A percentile compares a stretch with the other conserved stretches of the same genome.
Evolutionary conservation across 2,329 filamentous ascomycete genomes (phyloP).

Genomic region (Drechslerella coelobrocha): DNA sequence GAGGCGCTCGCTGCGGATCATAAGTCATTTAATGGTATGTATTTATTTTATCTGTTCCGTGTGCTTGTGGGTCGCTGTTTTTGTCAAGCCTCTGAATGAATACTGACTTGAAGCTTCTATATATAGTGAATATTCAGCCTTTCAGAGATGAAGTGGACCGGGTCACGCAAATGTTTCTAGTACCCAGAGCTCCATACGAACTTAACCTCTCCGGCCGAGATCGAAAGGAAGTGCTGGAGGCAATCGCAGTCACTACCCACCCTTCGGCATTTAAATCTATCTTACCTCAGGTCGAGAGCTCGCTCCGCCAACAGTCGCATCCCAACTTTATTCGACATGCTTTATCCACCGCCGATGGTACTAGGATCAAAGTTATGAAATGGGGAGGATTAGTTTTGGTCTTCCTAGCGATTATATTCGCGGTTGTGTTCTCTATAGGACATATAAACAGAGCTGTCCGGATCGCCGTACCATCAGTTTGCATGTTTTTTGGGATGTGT

Average conservation of each 20-base stretch:
- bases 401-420: constrained; percentile 21
- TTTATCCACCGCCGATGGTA: constrained; percentile 78
- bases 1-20: not conserved
- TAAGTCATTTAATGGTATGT: not conserved
- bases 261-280: constrained; percentile 73
- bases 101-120: not conserved
- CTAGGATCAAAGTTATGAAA: constrained; percentile 64
- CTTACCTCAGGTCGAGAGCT: constrained; percentile 69
- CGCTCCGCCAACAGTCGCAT: constrained; percentile 75
- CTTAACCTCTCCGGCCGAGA: constrained; percentile 75
- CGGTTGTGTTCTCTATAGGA: constrained; percentile 26
- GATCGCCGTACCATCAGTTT: constrained; percentile 5
- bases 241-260: constrained; percentile 76
- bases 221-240: constrained; percentile 69
- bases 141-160: constrained; percentile 77
- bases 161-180: constrained; percentile 76
- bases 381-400: constrained; percentile 34
- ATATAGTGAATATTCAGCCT: constrained; percentile 74
- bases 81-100: too few relatives aligned
- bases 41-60: not conserved
- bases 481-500: constrained; percentile 30
- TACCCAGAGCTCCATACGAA: constrained; percentile 70
- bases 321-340: constrained; percentile 85
- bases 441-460: constrained; percentile 20
- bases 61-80: constrained; percentile 1